These are phyloP conservation scores for Pyricularia sp. DNA, from an alignment of 2,329 filamentous ascomycete species.

Conservation along the genomic window DNA sequence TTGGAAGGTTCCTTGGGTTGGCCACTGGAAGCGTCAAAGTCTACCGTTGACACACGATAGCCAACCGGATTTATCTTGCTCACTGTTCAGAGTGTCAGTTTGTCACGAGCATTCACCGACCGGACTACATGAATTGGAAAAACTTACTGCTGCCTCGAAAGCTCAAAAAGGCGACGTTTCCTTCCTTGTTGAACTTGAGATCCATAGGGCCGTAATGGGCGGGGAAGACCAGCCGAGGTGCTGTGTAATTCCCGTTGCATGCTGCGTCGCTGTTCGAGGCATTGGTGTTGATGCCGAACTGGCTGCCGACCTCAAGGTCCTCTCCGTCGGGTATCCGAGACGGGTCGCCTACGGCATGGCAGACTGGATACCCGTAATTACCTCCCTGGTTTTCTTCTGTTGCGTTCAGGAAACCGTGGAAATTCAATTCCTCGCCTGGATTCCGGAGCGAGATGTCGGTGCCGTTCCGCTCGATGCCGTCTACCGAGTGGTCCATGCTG, in stretches of 20 bases:
- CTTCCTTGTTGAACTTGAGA: constrained; percentile 52
- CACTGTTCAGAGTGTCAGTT: constrained; percentile 18
- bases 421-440: constrained; percentile 67
- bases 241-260: constrained; percentile 20
- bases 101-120: not conserved
- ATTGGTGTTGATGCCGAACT: constrained; percentile 32
- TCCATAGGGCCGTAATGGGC: constrained; percentile 64
- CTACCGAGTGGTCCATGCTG: constrained; percentile 62
- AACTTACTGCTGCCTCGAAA: constrained; percentile 61
- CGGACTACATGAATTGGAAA: not conserved
- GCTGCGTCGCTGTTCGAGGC: constrained; percentile 28
- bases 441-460: constrained; percentile 58
- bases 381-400: constrained; percentile 18
- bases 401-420: constrained; percentile 47
- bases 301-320: constrained; percentile 32
- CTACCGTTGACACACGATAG: constrained; percentile 30
- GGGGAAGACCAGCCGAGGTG: constrained; percentile 45
- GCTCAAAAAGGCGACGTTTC: constrained; percentile 52
- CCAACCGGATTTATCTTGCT: constrained; percentile 32
- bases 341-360: constrained; percentile 51
- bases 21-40: constrained; percentile 28
- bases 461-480: constrained; percentile 48
- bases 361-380: constrained; percentile 59
- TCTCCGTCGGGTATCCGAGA: constrained; percentile 20
- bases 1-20: constrained; percentile 24